phyloP scores from a whole-genome alignment of 441 rosid species.

The Erodium trifolium region DNA sequence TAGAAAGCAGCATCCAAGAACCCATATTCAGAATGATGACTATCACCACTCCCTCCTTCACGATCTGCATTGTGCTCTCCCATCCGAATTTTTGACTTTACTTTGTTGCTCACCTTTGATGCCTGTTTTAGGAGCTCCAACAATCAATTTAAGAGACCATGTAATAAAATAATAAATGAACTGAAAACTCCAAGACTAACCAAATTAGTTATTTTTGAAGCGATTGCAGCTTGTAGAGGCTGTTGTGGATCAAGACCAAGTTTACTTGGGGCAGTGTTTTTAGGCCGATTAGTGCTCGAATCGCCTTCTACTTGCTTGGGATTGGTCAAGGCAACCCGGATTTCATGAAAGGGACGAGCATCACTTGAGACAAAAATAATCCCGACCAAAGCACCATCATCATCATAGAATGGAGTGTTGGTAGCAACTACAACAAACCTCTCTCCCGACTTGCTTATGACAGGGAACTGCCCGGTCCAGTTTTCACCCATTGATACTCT shows the following conservation, averaged over 20 bases:
- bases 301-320: slow-evolving; percentile 36
- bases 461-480: slow-evolving; percentile 83
- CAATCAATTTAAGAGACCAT: slow-evolving; percentile 25
- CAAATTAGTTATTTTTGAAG: slow-evolving; percentile 42
- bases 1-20: slow-evolving; percentile 38
- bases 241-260: slow-evolving; percentile 29
- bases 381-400: slow-evolving; percentile 63
- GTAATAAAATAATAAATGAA: slow-evolving; percentile 16
- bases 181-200: slow-evolving; percentile 40
- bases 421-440: slow-evolving; percentile 53
- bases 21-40: slow-evolving; percentile 58
- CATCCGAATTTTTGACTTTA: slow-evolving; percentile 57
- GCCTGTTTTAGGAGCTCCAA: slow-evolving; percentile 44
- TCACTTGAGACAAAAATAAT: slow-evolving; percentile 61
- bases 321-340: slow-evolving; percentile 22
- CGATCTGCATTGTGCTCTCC: slow-evolving; percentile 43
- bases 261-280: slow-evolving; percentile 47
- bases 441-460: slow-evolving; percentile 60
- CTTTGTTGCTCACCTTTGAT: slow-evolving; percentile 70
- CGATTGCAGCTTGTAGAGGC: slow-evolving; percentile 54
- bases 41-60: slow-evolving; percentile 72
- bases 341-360: slow-evolving; percentile 17
- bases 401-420: slow-evolving; percentile 70
- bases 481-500: slow-evolving; percentile 58
- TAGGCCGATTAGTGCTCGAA: slow-evolving; percentile 39